These are phyloP conservation scores for Boletus subparvulus DNA, from an alignment of 768 basidiomycete species.

Conservation along the genomic window DNA sequence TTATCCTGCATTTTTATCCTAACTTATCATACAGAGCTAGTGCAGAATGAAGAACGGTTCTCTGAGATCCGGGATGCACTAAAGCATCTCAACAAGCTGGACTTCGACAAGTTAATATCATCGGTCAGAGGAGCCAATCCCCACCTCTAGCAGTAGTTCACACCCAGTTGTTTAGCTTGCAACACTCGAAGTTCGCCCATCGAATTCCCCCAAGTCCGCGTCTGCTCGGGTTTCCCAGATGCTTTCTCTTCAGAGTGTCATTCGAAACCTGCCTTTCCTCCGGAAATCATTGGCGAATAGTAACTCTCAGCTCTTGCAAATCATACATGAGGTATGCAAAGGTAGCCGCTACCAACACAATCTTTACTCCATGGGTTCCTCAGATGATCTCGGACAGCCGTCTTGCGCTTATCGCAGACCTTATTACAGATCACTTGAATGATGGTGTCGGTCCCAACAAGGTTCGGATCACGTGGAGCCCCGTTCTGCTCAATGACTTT, in stretches of 20 bases:
- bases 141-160: not conserved
- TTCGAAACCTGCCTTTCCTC: conserved; percentile 64
- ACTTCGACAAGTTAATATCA: conserved; percentile 84
- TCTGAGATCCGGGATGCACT: conserved; percentile 66
- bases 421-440: conserved; percentile 66
- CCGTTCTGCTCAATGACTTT: not conserved
- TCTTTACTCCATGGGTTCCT: not conserved
- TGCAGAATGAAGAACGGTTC: conserved; percentile 74
- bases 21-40: conserved; percentile 52
- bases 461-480: conserved; percentile 37
- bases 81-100: conserved; percentile 71
- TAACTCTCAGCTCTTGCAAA: conserved; percentile 57
- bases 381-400: conserved; percentile 79
- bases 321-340: conserved; percentile 55
- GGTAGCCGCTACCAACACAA: not conserved
- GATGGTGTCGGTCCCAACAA: conserved; percentile 64
- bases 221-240: conserved; percentile 73
- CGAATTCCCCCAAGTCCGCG: conserved; percentile 58
- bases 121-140: conserved; percentile 41
- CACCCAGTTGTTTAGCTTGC: conserved; percentile 51
- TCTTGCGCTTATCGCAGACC: conserved; percentile 56
- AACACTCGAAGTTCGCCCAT: conserved; percentile 56
- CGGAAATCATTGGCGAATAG: conserved; percentile 59
- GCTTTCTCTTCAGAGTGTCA: conserved; percentile 71
- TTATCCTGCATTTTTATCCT: not conserved